These are phyloP conservation scores for Puccinellia tenuiflora DNA, from an alignment of 176 grass and related monocot species.

Conservation along the genomic window DNA sequence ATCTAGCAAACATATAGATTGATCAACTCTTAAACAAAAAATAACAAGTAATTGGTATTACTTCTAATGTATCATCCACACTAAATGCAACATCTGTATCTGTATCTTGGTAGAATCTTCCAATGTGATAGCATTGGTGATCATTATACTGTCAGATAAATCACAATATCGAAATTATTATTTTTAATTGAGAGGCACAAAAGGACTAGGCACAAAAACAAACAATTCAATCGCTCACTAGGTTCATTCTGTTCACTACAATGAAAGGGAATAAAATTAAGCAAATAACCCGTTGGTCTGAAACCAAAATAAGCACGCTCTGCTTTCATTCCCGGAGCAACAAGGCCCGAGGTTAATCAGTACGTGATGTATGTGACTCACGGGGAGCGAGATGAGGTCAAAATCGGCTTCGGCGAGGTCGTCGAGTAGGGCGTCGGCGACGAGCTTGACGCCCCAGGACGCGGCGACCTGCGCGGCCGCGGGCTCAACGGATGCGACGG, in stretches of 20 bases:
- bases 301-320: not conserved
- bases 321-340: not conserved
- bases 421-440: constrained; percentile 47
- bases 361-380: constrained; percentile 3
- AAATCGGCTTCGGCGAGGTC: constrained; percentile 43
- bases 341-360: not conserved
- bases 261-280: not conserved
- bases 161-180: not conserved
- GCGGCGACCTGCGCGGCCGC: constrained; percentile 33
- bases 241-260: not conserved
- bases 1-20: not conserved
- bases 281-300: not conserved
- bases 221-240: not conserved
- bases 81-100: not conserved
- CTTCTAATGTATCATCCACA: not conserved
- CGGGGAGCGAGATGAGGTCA: constrained; percentile 66
- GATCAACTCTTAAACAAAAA: not conserved
- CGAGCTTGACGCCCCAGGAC: constrained; percentile 53
- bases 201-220: not conserved
- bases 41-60: not conserved
- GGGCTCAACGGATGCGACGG: constrained; percentile 58
- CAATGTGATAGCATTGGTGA: not conserved
- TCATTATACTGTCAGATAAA: not conserved
- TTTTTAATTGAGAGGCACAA: not conserved
- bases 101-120: not conserved